Percentiles rank a stretch among this genome's conserved stretches.
Conservation (phyloP, 2,329 filamentous ascomycete genomes). For the Clonostachys chloroleuca region DNA sequence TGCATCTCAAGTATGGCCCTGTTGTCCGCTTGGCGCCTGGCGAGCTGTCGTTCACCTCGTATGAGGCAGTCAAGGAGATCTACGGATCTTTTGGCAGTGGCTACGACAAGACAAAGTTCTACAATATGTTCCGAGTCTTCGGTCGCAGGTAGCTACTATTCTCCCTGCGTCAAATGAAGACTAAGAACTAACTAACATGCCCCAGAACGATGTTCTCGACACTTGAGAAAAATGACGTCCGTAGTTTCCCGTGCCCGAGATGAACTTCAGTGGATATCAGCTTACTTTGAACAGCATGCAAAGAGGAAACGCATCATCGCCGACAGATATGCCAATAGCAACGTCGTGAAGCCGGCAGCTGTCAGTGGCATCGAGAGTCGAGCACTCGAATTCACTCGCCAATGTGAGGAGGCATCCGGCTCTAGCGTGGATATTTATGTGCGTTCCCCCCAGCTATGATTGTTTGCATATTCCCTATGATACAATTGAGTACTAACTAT, state of each 20-base stretch:
- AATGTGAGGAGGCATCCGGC: too few relatives aligned
- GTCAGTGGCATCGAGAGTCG: too few relatives aligned
- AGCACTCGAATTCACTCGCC: too few relatives aligned
- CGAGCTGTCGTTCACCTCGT: constrained; percentile 33
- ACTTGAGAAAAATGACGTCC: not conserved
- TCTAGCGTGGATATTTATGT: too few relatives aligned
- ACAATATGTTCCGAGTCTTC: constrained; percentile 51
- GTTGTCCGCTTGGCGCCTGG: constrained; percentile 41
- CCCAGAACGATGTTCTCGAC: constrained; percentile 38
- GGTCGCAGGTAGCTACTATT: constrained; percentile 44
- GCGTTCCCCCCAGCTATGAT: too few relatives aligned
- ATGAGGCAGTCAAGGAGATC: constrained; percentile 43
- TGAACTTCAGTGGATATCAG: constrained; percentile 1
- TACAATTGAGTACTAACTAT: too few relatives aligned
- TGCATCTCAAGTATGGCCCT: constrained; percentile 40
- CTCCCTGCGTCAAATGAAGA: constrained; percentile 39
- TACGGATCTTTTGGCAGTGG: constrained; percentile 45
- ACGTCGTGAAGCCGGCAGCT: constrained; percentile 19
- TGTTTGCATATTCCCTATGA: too few relatives aligned
- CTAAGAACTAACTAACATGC: constrained; percentile 49
- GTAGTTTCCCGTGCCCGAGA: too few relatives aligned
- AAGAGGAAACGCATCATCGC: constrained; percentile 29
- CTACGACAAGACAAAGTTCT: constrained; percentile 45
- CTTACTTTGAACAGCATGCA: constrained; percentile 11
- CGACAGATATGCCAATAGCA: constrained; percentile 22